Base-by-base conservation (phyloP, 495 filamentous ascomycete species). In the Filosporella fistucella region DNA sequence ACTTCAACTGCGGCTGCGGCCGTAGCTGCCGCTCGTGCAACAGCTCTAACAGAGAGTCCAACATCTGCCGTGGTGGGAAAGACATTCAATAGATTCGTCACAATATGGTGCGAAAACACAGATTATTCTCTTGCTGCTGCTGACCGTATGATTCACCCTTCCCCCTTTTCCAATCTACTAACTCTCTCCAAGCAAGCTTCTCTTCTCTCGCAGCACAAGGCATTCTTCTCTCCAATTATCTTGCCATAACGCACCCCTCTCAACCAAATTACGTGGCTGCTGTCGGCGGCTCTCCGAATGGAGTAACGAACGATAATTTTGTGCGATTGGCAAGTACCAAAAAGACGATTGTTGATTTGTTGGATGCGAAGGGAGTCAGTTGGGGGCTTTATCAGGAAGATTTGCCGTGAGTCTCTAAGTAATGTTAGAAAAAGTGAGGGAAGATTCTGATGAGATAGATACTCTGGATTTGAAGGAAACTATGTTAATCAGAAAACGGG, bases 91-190 rank as follows among this genome's bases (percentile, higher is more conserved):
- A 74, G 81, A 13, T 76, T 86, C 47, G 68, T 77, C 30, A 72
- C 77, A 49, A 77, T 89, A 58, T 88, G 82, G 82, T 68, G 87
- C 11, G 85, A 88, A 66, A 89, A 88, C 59, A 81, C 76, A 26
- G 81, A 86, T 14, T 18, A 16, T 43, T 8, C 23, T 16, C 26
- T 32, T 3, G 18, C 20, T 6, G 9, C 29, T 32, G 9, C n/a
- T 9, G n/a, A 9, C 9, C n/a, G 29, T n/a, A n/a, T n/a, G n/a
- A n/a, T n/a, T n/a, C n/a, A 38, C 18, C 39, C 6, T 10, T 22
- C 13, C 34, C 16, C 24, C 23, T 13, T n/a, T 2, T 17, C n/a
- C n/a, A 1, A 41, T n/a, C 25, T 22, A 21, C 12, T 23, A 3
- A 33, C 18, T 5, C 6, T 11, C 20, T 35, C 18, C 3, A 12